phyloP scores from a whole-genome alignment of 2,329 filamentous ascomycete species.

The Phyllosticta citrichinensis region DNA sequence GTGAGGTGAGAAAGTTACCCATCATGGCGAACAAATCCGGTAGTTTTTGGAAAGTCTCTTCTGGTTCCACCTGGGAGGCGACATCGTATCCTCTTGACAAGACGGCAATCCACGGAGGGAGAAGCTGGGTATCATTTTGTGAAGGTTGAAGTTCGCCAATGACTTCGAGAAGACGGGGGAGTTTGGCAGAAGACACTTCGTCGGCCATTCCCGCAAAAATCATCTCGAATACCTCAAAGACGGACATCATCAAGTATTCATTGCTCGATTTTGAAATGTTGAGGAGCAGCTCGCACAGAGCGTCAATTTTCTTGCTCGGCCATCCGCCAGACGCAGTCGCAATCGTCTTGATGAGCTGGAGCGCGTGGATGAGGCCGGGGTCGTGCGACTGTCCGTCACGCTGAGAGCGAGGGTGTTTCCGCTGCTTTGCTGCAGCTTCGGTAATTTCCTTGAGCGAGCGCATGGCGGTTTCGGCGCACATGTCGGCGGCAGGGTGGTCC shows the following conservation, averaged over 20 bases:
- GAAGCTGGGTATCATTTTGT: conserved; percentile 84
- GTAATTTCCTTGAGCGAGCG: conserved; percentile 69
- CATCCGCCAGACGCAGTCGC: conserved; percentile 82
- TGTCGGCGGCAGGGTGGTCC: conserved; percentile 89
- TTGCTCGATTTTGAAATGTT: conserved; percentile 83
- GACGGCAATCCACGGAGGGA: conserved; percentile 95
- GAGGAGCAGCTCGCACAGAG: conserved; percentile 78
- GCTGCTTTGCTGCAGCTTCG: conserved; percentile 61
- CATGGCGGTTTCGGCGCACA: conserved; percentile 88
- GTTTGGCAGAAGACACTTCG: conserved; percentile 77
- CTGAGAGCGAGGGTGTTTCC: conserved; percentile 42
- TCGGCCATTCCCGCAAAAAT: conserved; percentile 89
- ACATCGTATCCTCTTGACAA: conserved; percentile 91
- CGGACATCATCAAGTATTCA: conserved; percentile 91
- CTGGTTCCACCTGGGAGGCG: conserved; percentile 74
- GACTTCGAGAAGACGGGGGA: conserved; percentile 80
- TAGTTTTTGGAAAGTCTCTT: conserved; percentile 85
- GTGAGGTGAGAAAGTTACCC: conserved; percentile 70
- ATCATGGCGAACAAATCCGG: conserved; percentile 77
- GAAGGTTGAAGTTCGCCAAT: conserved; percentile 87
- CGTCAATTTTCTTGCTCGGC: conserved; percentile 93
- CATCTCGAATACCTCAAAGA: conserved; percentile 95
- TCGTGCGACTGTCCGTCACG: conserved; percentile 55
- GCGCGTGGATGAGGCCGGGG: conserved; percentile 76
- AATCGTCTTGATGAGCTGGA: conserved; percentile 86